These are phyloP conservation scores for Carex kokanica DNA, from an alignment of 176 grass and related monocot species.

Conservation along the genomic window DNA sequence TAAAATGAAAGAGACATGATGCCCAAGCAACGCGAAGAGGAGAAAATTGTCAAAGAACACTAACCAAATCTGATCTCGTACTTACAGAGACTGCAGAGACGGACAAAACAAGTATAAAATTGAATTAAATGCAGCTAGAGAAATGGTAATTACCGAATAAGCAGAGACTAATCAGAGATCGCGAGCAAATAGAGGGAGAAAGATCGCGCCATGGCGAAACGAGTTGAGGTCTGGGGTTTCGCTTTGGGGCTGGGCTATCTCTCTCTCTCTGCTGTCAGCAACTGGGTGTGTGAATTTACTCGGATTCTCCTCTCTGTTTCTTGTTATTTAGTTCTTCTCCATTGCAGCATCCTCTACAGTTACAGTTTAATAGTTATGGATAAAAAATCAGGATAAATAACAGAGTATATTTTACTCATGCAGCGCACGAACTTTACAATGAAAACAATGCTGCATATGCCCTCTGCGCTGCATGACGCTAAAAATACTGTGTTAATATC, in stretches of 20 bases:
- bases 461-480: no score
- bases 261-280: background rate
- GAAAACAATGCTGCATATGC: no score
- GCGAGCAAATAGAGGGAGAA: background rate
- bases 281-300: slow-evolving; percentile 24
- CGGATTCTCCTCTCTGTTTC: background rate
- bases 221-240: slow-evolving; percentile 5
- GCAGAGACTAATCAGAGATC: background rate
- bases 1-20: background rate
- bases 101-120: background rate
- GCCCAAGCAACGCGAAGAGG: background rate
- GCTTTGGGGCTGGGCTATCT: background rate
- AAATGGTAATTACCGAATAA: background rate
- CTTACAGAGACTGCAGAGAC: background rate
- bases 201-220: slow-evolving; percentile 9
- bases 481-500: no score
- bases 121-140: background rate
- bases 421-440: no score
- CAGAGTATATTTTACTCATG: no score
- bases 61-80: slow-evolving; percentile 1
- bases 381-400: background rate
- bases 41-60: background rate
- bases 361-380: background rate
- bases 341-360: background rate
- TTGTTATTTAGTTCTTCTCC: background rate